phyloP scores from a whole-genome alignment of 768 basidiomycete genomes.

The Leccinum incarnatum region DNA sequence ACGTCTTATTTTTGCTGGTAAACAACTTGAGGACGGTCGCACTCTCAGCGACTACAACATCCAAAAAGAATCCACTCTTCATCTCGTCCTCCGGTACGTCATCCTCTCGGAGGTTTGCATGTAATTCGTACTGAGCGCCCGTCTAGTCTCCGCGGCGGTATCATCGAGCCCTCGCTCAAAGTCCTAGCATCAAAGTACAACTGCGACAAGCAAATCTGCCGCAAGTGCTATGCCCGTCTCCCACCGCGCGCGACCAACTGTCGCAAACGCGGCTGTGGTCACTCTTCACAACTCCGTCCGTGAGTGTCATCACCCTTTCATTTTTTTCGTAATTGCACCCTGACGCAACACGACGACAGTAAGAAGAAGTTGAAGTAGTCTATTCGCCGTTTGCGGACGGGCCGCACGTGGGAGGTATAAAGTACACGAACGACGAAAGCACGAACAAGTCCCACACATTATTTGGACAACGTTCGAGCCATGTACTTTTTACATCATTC shows the following conservation, averaged over 20 bases:
- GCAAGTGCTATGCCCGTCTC: slow-evolving; percentile 99
- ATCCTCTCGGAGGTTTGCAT: background rate
- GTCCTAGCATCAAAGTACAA: slow-evolving; percentile 97
- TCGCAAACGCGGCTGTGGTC: slow-evolving; percentile 91
- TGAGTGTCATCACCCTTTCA: slow-evolving; percentile 39
- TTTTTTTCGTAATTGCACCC: background rate
- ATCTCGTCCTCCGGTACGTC: slow-evolving; percentile 89
- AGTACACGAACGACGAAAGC: slow-evolving; percentile 13
- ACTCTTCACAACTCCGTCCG: slow-evolving; percentile 90
- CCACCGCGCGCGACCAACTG: slow-evolving; percentile 99
- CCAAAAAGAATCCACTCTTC: slow-evolving; percentile 97
- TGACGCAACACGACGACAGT: slow-evolving; percentile 34
- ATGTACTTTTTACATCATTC: slow-evolving; percentile 22
- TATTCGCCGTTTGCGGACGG: slow-evolving; percentile 5
- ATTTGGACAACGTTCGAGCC: slow-evolving; percentile 1
- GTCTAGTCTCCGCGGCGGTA: slow-evolving; percentile 53
- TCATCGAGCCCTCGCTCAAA: slow-evolving; percentile 99
- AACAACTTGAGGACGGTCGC: slow-evolving; percentile 98
- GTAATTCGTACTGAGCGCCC: background rate
- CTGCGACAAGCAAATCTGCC: slow-evolving; percentile 99
- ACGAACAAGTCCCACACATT: background rate
- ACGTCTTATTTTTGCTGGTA: slow-evolving; percentile 67
- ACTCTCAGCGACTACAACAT: slow-evolving; percentile 97
- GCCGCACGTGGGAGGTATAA: slow-evolving; percentile 7
- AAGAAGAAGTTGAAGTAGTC: slow-evolving; percentile 97